Base-by-base conservation (phyloP, 306 rosid species). In the Benincasa hispida region DNA sequence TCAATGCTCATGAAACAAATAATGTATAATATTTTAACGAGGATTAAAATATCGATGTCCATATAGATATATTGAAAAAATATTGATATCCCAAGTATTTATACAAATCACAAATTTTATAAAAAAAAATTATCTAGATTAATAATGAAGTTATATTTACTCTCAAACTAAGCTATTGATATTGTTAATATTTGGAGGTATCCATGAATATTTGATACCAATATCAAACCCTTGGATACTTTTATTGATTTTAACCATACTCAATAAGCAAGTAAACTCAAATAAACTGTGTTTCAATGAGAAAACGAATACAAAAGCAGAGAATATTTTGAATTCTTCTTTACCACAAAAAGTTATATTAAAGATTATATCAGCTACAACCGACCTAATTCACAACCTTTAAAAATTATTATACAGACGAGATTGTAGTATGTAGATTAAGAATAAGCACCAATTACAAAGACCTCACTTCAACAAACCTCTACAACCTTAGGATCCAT, bases 401-500 rank as follows among this genome's bases (percentile, higher is more conserved):
- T 4, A 66, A n/a, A 66, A 66, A 3, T 1, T 66, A 66, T 66
- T n/a, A 10, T 66, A 66, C 53, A 39, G 10, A 11, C 73, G n/a
- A 34, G 51, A 39, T 34, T 66, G 73, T 39, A 11, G n/a, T 9
- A 13, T 65, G 37, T 19, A 67, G 32, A 67, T 10, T 67, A n/a
- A 8, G 15, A 19, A 41, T 7, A 58, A n/a, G 74, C 68, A 3
- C 11, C 67, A 17, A 42, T 30, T 60, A 84, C 75, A 28, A 53
- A 77, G 80, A 76, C 77, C 42, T 78, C 77, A 30, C 55, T 61
- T 76, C 79, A 72, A 72, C 51, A 74, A 56, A 84, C 83, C 34
- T 89, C 85, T 76, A 41, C 35, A 3, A 79, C 50, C 77, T 76
- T 68, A 21, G 83, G 65, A 59, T 89, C 91, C 13, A 81, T 72